These are phyloP conservation scores for Neoboletus magnificus DNA, from an alignment of 768 basidiomycete species.

Conservation along the genomic window DNA sequence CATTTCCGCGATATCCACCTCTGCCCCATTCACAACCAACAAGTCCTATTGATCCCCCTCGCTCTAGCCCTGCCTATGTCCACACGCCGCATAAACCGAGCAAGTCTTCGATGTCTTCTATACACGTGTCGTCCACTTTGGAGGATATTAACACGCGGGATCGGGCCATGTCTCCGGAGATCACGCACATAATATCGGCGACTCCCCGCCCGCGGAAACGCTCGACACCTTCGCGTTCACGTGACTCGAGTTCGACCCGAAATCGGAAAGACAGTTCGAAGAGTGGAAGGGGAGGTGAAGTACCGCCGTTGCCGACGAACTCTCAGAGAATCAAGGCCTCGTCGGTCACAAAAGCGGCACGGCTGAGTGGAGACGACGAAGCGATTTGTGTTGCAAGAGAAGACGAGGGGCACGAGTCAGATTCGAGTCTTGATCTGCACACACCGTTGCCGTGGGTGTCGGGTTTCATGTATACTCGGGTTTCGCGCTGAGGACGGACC, in stretches of 20 bases:
- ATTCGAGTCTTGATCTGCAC: conserved; percentile 66
- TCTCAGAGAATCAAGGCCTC: not conserved
- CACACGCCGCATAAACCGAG: conserved; percentile 25
- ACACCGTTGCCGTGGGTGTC: conserved; percentile 63
- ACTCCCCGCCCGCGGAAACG: conserved; percentile 37
- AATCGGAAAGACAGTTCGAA: conserved; percentile 15
- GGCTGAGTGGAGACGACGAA: conserved; percentile 1
- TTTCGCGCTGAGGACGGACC: not conserved
- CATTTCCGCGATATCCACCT: conserved; percentile 28
- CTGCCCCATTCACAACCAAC: conserved; percentile 16
- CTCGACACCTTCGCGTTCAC: conserved; percentile 22
- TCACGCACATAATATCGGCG: conserved; percentile 37
- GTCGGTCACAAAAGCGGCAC: not conserved
- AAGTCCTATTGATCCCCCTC: conserved; percentile 1
- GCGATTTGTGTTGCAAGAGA: conserved; percentile 10
- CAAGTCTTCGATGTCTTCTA: conserved; percentile 10
- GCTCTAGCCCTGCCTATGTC: conserved; percentile 16
- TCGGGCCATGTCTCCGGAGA: conserved; percentile 37
- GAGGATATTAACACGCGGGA: conserved; percentile 4
- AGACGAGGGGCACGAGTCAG: conserved; percentile 43
- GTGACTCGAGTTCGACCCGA: conserved; percentile 18
- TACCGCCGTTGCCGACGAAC: conserved; percentile 10
- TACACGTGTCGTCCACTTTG: conserved; percentile 10
- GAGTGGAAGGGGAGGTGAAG: conserved; percentile 8
- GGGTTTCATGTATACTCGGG: conserved; percentile 2